phyloP scores from a whole-genome alignment of 352 stramenopile species.

The Globisporangium yorkense region DNA sequence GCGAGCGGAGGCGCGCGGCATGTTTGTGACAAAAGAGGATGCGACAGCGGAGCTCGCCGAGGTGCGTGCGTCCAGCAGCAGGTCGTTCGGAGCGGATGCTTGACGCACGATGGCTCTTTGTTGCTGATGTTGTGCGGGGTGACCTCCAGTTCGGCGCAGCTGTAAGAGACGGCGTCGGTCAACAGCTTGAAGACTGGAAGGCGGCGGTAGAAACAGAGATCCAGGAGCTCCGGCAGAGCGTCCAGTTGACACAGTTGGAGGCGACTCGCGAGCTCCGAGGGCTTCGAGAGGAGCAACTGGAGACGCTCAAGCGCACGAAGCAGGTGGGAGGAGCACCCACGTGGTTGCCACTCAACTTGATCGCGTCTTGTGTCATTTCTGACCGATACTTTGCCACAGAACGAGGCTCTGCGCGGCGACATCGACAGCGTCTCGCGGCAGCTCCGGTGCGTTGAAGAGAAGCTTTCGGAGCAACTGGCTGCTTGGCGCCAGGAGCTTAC shows the following conservation, averaged over 20 bases:
- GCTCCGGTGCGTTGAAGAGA: conserved; percentile 15
- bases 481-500: conserved; percentile 20
- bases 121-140: not conserved
- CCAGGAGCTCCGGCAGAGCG: not conserved
- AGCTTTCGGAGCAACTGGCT: conserved; percentile 16
- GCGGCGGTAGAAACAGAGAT: not conserved
- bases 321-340: not conserved
- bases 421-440: conserved; percentile 8
- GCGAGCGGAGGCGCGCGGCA: not conserved
- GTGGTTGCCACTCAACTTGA: too few relatives aligned
- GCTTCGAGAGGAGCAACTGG: not conserved
- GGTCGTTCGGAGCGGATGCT: not conserved
- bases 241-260: not conserved
- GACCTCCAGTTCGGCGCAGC: not conserved
- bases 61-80: not conserved
- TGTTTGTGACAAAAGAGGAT: not conserved
- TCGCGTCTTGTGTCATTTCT: too few relatives aligned
- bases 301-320: not conserved
- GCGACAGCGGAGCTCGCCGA: not conserved
- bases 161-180: not conserved
- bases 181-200: not conserved
- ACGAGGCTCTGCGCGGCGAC: conserved; percentile 14
- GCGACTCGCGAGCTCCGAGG: not conserved
- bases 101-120: too few relatives aligned
- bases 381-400: not conserved